Percentiles rank a stretch among this genome's conserved stretches.
These are phyloP conservation scores for Myxozyma kluyveri DNA, from an alignment of 805 yeast species.

Conservation along the genomic window DNA sequence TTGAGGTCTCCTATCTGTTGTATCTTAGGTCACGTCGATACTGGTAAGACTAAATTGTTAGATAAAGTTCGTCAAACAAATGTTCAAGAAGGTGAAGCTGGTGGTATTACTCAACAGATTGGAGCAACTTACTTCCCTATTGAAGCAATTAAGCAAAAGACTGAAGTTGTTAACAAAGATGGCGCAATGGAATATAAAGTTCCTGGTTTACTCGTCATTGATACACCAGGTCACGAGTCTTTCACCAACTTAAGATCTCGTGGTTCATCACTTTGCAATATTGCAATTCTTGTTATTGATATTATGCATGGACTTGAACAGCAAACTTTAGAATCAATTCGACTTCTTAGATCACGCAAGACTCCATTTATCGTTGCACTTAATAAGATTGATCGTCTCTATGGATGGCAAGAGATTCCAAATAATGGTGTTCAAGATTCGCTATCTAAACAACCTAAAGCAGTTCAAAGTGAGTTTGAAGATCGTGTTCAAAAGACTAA, in stretches of 20 bases:
- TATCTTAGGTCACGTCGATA: slow-evolving; percentile 99
- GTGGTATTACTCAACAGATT: slow-evolving; percentile 99
- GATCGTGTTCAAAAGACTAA: slow-evolving; percentile 81
- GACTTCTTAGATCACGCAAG: slow-evolving; percentile 89
- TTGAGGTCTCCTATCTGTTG: slow-evolving; percentile 98
- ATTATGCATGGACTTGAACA: slow-evolving; percentile 99
- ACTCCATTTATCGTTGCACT: slow-evolving; percentile 97
- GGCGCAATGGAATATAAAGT: slow-evolving; percentile 83
- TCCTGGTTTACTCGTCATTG: slow-evolving; percentile 94
- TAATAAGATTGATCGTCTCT: slow-evolving; percentile 95
- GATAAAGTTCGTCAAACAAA: slow-evolving; percentile 98
- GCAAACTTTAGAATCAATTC: slow-evolving; percentile 92
- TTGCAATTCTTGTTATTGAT: slow-evolving; percentile 96
- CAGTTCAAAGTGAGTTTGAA: slow-evolving; percentile 90
- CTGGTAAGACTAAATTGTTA: slow-evolving; percentile 96
- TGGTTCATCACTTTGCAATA: slow-evolving; percentile 98
- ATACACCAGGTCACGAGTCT: slow-evolving; percentile 99
- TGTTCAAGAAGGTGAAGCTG: slow-evolving; percentile 99
- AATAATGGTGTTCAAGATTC: slow-evolving; percentile 97
- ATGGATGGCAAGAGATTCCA: slow-evolving; percentile 88
- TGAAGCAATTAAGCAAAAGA: slow-evolving; percentile 85
- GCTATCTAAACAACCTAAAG: slow-evolving; percentile 69
- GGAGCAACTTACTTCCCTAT: slow-evolving; percentile 99
- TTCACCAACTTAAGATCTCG: slow-evolving; percentile 96
- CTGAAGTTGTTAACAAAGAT: slow-evolving; percentile 82